phyloP scores from a whole-genome alignment of 179 eudicot genomes.

The Gypsophila paniculata region DNA sequence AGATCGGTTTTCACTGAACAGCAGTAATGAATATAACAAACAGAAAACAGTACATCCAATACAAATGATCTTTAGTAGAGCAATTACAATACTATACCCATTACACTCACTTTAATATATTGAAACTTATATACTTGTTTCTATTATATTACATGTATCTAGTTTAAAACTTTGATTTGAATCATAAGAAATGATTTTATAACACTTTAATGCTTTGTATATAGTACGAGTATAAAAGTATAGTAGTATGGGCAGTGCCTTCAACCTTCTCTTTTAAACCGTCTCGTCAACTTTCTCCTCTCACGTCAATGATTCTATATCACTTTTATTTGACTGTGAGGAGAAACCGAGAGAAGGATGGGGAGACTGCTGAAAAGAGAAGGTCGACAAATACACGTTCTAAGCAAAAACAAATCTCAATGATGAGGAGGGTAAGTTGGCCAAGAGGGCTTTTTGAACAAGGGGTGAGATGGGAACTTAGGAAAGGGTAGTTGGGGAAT shows the following conservation, averaged over 20 bases:
- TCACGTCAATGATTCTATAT: too few relatives aligned
- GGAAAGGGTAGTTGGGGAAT: neutral
- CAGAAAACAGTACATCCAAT: neutral
- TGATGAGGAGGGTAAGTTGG: constrained; percentile 15
- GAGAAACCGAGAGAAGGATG: too few relatives aligned
- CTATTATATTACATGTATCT: neutral
- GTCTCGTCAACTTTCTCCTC: too few relatives aligned
- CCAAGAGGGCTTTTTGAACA: neutral
- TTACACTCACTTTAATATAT: neutral
- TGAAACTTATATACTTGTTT: neutral
- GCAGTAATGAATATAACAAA: neutral
- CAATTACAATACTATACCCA: neutral
- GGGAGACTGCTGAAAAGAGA: too few relatives aligned
- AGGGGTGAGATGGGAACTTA: constrained; percentile 8
- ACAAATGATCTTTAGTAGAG: neutral
- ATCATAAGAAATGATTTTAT: neutral
- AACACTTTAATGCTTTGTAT: neutral
- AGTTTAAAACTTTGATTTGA: neutral
- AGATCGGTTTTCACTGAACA: neutral
- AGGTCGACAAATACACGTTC: neutral
- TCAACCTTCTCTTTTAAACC: too few relatives aligned
- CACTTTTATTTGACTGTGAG: too few relatives aligned
- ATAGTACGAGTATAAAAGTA: neutral
- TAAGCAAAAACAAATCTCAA: neutral
- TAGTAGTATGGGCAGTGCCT: too few relatives aligned